Evolutionary conservation across 2,329 filamentous ascomycete species (phyloP).

Genomic region (Fusarium armeniacum): DNA sequence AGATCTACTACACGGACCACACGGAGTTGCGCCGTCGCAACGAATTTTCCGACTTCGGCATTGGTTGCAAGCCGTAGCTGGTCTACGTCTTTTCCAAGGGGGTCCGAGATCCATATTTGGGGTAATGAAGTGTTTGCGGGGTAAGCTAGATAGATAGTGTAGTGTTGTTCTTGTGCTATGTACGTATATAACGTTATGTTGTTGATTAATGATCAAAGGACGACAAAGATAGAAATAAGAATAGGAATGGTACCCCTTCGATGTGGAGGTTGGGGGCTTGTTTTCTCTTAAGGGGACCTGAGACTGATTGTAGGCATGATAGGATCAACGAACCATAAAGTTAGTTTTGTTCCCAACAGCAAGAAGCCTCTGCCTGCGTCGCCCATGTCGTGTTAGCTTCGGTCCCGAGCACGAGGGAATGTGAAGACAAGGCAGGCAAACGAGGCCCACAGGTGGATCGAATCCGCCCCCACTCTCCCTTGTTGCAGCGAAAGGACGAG

Average conservation of each 20-base stretch:
- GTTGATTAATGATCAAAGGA: too few relatives aligned
- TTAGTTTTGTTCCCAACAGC: background rate
- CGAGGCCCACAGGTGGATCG: background rate
- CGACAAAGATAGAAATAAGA: background rate
- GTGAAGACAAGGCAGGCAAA: background rate
- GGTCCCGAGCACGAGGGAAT: background rate
- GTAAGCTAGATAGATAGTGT: background rate
- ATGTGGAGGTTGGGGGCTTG: background rate
- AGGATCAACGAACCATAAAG: background rate
- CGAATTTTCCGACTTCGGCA: conserved; percentile 8
- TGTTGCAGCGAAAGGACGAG: background rate
- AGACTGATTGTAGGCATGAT: background rate
- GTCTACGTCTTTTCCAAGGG: conserved; percentile 7
- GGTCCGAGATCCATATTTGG: conserved; percentile 6
- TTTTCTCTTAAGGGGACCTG: background rate
- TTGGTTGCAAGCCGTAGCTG: conserved; percentile 8
- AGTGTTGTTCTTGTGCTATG: background rate
- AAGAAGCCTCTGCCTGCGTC: background rate
- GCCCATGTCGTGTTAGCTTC: background rate
- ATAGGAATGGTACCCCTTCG: background rate
- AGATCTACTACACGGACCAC: conserved; percentile 6
- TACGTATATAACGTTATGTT: background rate
- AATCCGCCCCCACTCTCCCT: background rate
- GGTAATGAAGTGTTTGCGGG: background rate
- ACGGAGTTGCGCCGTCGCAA: conserved; percentile 1